Percentiles rank a stretch among this genome's conserved stretches.
Evolutionary conservation across 768 basidiomycete species (phyloP).

Genomic region (Pleurotus sapidus): DNA sequence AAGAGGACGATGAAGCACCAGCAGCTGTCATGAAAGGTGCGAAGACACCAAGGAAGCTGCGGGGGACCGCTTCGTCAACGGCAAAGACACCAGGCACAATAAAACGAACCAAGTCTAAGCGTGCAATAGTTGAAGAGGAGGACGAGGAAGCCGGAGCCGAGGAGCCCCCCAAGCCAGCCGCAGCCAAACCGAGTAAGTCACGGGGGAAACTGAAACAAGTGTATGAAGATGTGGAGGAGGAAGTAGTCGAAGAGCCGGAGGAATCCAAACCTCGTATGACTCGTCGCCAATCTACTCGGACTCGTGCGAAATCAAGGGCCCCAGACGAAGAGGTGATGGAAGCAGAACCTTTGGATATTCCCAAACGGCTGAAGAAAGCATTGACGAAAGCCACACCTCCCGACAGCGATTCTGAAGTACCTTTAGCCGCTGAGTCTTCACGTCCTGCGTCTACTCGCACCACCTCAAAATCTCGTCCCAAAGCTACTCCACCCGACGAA

Average conservation of each 20-base stretch:
- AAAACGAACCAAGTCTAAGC: constrained; percentile 7
- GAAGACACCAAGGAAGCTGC: constrained; percentile 1
- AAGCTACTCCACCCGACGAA: constrained; percentile 8
- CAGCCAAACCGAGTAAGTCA: constrained; percentile 7
- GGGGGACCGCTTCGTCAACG: background rate
- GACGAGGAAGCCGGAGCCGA: constrained; percentile 11
- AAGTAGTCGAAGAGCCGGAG: background rate
- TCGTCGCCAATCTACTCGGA: constrained; percentile 14
- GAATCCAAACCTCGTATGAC: constrained; percentile 2
- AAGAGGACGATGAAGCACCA: background rate
- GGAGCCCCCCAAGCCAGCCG: constrained; percentile 10
- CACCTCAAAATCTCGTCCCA: background rate
- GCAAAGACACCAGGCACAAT: constrained; percentile 2
- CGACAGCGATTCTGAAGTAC: constrained; percentile 8
- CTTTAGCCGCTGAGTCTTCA: constrained; percentile 7
- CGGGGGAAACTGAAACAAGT: constrained; percentile 11
- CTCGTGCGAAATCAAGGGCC: constrained; percentile 15
- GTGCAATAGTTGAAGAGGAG: constrained; percentile 9
- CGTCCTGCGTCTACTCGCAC: constrained; percentile 9
- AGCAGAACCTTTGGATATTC: background rate
- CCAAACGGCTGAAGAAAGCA: constrained; percentile 1
- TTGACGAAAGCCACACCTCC: background rate
- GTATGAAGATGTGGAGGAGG: constrained; percentile 20
- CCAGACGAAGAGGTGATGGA: background rate
- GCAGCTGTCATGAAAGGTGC: constrained; percentile 5